A percentile compares a stretch with the other conserved stretches of the same genome.
These are phyloP conservation scores for Silene noctiflora DNA, from an alignment of 179 eudicot species.

Conservation along the genomic window DNA sequence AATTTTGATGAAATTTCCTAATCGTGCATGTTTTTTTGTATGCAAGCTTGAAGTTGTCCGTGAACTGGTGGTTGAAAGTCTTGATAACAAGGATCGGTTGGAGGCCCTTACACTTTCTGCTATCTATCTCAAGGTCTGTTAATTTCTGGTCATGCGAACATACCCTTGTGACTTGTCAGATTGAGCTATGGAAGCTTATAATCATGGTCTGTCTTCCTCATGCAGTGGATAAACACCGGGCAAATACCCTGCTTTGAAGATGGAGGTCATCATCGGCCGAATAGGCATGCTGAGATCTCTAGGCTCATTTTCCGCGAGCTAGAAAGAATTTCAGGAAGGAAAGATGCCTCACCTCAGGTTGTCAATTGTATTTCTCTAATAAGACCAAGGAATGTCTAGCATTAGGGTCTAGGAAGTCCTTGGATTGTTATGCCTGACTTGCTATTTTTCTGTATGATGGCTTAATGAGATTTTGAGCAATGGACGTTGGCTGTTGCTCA, in stretches of 20 bases:
- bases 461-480: not conserved
- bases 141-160: not conserved
- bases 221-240: slow-evolving; percentile 98
- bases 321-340: slow-evolving; percentile 63
- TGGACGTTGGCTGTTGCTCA: not conserved
- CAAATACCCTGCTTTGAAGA: slow-evolving; percentile 95
- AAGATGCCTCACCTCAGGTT: slow-evolving; percentile 77
- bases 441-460: not conserved
- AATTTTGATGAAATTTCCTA: slow-evolving; percentile 16
- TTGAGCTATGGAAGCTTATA: slow-evolving; percentile 7
- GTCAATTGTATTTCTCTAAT: not conserved
- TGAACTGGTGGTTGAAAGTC: slow-evolving; percentile 61
- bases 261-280: slow-evolving; percentile 97
- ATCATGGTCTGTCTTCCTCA: slow-evolving; percentile 6
- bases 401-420: not conserved
- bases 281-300: slow-evolving; percentile 97
- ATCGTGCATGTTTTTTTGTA: slow-evolving; percentile 30
- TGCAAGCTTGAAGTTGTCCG: slow-evolving; percentile 92
- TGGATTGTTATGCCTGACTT: not conserved
- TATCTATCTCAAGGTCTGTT: slow-evolving; percentile 79
- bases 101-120: slow-evolving; percentile 82
- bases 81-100: slow-evolving; percentile 56
- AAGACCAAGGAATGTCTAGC: not conserved
- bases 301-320: slow-evolving; percentile 85
- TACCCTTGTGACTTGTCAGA: too few species aligned